These are phyloP conservation scores for Trichopus zeylanicus DNA, from an alignment of 116 monocot species.

Conservation along the genomic window DNA sequence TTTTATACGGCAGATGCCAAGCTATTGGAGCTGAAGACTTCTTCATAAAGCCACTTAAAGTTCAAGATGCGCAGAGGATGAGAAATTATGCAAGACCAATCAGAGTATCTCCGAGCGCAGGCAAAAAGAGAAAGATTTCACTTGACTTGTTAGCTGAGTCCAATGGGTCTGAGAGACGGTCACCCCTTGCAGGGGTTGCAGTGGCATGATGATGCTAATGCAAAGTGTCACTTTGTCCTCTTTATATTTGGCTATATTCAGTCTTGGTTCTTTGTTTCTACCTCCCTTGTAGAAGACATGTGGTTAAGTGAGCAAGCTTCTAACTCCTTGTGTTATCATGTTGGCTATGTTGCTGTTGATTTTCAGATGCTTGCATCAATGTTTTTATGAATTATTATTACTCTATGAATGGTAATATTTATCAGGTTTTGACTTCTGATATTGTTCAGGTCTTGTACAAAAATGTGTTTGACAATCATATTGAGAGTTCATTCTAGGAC, in stretches of 20 bases:
- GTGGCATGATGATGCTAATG: slow-evolving; percentile 23
- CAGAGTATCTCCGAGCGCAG: slow-evolving; percentile 8
- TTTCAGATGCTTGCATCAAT: background rate
- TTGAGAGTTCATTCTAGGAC: no score
- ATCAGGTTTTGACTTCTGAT: no score
- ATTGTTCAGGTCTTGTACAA: no score
- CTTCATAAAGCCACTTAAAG: slow-evolving; percentile 59
- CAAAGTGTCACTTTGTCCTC: no score
- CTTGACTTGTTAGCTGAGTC: slow-evolving; percentile 23
- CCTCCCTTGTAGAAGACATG: no score
- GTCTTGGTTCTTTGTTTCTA: background rate
- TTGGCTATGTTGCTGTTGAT: background rate
- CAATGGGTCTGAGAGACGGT: slow-evolving; percentile 22
- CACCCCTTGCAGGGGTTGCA: slow-evolving; percentile 32
- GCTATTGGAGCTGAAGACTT: slow-evolving; percentile 68
- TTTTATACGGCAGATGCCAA: slow-evolving; percentile 26
- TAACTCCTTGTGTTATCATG: background rate
- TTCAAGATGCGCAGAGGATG: slow-evolving; percentile 35
- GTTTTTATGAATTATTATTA: no score
- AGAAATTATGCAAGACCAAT: slow-evolving; percentile 20
- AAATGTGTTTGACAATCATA: no score
- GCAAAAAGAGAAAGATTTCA: slow-evolving; percentile 44
- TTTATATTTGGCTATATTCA: background rate
- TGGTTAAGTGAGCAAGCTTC: background rate
- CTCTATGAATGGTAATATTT: no score